These are phyloP conservation scores for Zasmidium cellare DNA, from an alignment of 2,329 filamentous ascomycete genomes.

Conservation along the genomic window DNA sequence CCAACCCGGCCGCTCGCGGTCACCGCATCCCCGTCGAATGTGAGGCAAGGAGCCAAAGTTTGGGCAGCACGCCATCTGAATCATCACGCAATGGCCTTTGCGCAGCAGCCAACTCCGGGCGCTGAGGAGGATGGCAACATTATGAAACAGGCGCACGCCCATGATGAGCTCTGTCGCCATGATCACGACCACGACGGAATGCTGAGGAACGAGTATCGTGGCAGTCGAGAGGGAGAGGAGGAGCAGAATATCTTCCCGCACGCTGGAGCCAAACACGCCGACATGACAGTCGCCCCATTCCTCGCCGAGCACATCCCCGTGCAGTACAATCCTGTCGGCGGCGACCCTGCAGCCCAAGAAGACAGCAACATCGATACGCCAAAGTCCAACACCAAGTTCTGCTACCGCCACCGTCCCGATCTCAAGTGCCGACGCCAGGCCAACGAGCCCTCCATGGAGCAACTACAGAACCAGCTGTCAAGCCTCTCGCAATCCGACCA, in stretches of 20 bases:
- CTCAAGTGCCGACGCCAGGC: slow-evolving; percentile 89
- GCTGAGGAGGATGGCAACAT: slow-evolving; percentile 9
- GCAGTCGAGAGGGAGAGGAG: slow-evolving; percentile 18
- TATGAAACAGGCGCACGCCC: slow-evolving; percentile 20
- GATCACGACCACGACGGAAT: slow-evolving; percentile 36
- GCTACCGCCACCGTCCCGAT: slow-evolving; percentile 92
- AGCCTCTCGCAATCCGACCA: slow-evolving; percentile 80
- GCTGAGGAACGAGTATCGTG: slow-evolving; percentile 27
- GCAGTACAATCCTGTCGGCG: slow-evolving; percentile 77
- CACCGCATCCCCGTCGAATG: slow-evolving; percentile 5
- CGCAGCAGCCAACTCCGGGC: slow-evolving; percentile 21
- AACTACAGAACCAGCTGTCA: slow-evolving; percentile 84
- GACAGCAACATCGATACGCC: slow-evolving; percentile 29
- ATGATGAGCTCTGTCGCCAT: slow-evolving; percentile 32
- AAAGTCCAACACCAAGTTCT: slow-evolving; percentile 79
- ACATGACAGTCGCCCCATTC: slow-evolving; percentile 81
- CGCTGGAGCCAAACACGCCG: slow-evolving; percentile 62
- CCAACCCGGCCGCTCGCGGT: neutral
- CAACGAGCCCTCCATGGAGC: slow-evolving; percentile 94
- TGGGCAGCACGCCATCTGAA: slow-evolving; percentile 14
- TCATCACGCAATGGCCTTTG: neutral
- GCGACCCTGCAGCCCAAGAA: slow-evolving; percentile 30
- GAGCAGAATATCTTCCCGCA: slow-evolving; percentile 42
- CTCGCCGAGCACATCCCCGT: slow-evolving; percentile 86
- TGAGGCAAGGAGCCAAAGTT: slow-evolving; percentile 1